phyloP scores from a whole-genome alignment of 2,329 filamentous ascomycete genomes.

The Colletotrichum noveboracense region DNA sequence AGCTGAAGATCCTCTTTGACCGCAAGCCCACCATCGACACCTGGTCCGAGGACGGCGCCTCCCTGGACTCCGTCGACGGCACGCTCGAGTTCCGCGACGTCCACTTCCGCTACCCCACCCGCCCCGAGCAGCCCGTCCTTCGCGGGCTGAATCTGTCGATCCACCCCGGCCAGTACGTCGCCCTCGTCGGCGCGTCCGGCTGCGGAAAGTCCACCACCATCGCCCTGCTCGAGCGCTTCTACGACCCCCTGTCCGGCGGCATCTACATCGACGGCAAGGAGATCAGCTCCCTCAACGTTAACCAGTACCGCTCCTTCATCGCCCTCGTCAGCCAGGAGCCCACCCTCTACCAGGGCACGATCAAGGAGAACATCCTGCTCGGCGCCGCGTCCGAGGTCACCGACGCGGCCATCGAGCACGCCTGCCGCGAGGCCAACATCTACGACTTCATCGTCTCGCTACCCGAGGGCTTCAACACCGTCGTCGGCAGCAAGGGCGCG shows the following conservation, averaged over 20 bases:
- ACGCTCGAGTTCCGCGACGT: slow-evolving; percentile 89
- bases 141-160: slow-evolving; percentile 79
- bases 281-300: slow-evolving; percentile 81
- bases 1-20: slow-evolving; percentile 86
- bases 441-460: slow-evolving; percentile 89
- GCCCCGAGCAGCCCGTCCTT: slow-evolving; percentile 90
- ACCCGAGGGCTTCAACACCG: slow-evolving; percentile 83
- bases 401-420: slow-evolving; percentile 76
- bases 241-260: slow-evolving; percentile 82
- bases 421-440: slow-evolving; percentile 90
- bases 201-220: slow-evolving; percentile 96
- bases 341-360: slow-evolving; percentile 90
- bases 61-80: slow-evolving; percentile 70
- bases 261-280: slow-evolving; percentile 85
- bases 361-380: slow-evolving; percentile 88
- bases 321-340: slow-evolving; percentile 94
- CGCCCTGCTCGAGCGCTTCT: slow-evolving; percentile 90
- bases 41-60: slow-evolving; percentile 74
- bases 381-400: slow-evolving; percentile 71
- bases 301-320: slow-evolving; percentile 82
- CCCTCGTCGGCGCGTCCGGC: slow-evolving; percentile 90
- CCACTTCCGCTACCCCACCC: slow-evolving; percentile 92
- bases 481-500: slow-evolving; percentile 86
- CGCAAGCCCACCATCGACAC: slow-evolving; percentile 81
- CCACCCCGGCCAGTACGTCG: slow-evolving; percentile 81